Evolutionary conservation across 805 yeast genomes (phyloP).

Genomic region (Lipomyces oligophaga): DNA sequence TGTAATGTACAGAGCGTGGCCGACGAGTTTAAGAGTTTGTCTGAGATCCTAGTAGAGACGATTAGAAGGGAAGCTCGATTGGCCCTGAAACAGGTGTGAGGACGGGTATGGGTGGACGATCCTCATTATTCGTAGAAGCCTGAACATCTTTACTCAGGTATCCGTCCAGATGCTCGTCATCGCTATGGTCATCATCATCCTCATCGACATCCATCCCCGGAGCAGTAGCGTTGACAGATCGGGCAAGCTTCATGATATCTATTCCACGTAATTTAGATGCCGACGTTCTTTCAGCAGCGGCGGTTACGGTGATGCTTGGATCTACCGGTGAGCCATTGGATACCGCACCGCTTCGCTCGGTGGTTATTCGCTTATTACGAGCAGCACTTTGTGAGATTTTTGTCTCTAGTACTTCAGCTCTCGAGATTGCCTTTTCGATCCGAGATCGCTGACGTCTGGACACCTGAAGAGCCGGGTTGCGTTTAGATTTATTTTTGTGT

Average conservation of each 20-base stretch:
- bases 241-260: slow-evolving; percentile 7
- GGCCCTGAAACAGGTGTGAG: too few species aligned
- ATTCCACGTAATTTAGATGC: background rate
- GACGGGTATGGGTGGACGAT: background rate
- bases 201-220: slow-evolving; percentile 21
- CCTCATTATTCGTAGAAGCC: background rate
- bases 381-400: too few species aligned
- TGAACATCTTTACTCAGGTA: background rate
- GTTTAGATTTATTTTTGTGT: slow-evolving; percentile 1
- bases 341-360: too few species aligned
- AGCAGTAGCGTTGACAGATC: slow-evolving; percentile 5
- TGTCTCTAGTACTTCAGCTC: slow-evolving; percentile 1
- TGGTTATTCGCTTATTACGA: too few species aligned
- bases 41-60: background rate
- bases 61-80: slow-evolving; percentile 7
- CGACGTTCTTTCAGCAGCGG: too few species aligned
- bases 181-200: slow-evolving; percentile 22
- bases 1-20: too few species aligned
- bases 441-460: slow-evolving; percentile 5
- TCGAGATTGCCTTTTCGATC: slow-evolving; percentile 7
- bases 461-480: slow-evolving; percentile 3
- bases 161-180: slow-evolving; percentile 7
- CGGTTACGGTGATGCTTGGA: too few species aligned
- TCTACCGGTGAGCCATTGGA: too few species aligned
- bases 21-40: too few species aligned